Evolutionary conservation across 352 stramenopile species (phyloP).

Genomic region (Phytophthora citrophthora): DNA sequence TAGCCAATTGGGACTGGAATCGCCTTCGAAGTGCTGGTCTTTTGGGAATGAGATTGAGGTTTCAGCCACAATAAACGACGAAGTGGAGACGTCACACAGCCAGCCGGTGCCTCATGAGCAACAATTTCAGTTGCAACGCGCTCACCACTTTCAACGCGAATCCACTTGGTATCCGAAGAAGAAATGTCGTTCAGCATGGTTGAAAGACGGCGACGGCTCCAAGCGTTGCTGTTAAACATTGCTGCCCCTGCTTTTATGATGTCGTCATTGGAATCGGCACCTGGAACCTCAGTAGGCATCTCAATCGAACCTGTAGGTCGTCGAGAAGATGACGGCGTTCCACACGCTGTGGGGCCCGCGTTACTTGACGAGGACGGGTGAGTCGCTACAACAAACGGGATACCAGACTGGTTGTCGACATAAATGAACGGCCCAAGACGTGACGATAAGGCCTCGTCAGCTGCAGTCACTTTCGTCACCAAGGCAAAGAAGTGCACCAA

Average conservation of each 20-base stretch:
- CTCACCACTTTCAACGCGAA: conserved; percentile 67
- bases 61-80: conserved; percentile 81
- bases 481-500: conserved; percentile 78
- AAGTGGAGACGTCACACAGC: conserved; percentile 78
- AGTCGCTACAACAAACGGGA: conserved; percentile 81
- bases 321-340: conserved; percentile 31
- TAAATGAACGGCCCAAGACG: conserved; percentile 86
- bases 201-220: conserved; percentile 70
- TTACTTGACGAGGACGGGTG: conserved; percentile 43
- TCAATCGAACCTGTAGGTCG: conserved; percentile 53
- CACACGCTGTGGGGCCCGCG: conserved; percentile 9
- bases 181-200: conserved; percentile 83
- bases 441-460: conserved; percentile 45
- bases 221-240: conserved; percentile 60
- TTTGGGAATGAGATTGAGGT: conserved; percentile 59
- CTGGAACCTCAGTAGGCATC: conserved; percentile 58
- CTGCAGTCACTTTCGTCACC: conserved; percentile 65
- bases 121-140: conserved; percentile 80
- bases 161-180: conserved; percentile 71
- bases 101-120: conserved; percentile 82
- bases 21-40: conserved; percentile 54
- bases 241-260: conserved; percentile 50
- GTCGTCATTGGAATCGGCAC: conserved; percentile 45
- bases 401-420: conserved; percentile 87
- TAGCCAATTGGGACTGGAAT: conserved; percentile 90